phyloP scores from a whole-genome alignment of 2,329 filamentous ascomycete genomes.

The Alternaria sp. region DNA sequence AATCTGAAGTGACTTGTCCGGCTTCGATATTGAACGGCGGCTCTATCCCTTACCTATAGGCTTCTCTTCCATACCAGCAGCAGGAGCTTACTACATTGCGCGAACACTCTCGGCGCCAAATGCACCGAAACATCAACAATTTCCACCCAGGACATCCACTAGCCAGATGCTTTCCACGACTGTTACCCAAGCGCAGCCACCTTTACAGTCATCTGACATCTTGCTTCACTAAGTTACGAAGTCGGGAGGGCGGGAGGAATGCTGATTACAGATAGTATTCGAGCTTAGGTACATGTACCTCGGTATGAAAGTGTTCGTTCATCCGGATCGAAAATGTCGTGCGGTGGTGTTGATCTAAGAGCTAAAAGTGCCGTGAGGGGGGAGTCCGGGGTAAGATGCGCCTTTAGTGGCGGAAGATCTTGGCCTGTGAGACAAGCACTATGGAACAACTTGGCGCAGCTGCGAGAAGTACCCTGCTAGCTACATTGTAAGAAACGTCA shows the following conservation, averaged over 20 bases:
- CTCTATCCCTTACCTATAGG: slow-evolving; percentile 9
- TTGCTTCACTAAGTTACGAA: neutral
- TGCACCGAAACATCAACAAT: slow-evolving; percentile 27
- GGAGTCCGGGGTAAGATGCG: slow-evolving; percentile 21
- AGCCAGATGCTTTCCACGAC: neutral
- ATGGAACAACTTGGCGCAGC: slow-evolving; percentile 23
- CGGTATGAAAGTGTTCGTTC: neutral
- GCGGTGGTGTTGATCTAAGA: neutral
- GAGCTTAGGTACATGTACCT: neutral
- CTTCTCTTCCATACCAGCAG: neutral
- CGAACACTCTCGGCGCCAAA: slow-evolving; percentile 22
- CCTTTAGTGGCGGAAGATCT: slow-evolving; percentile 38
- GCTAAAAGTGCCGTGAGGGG: neutral
- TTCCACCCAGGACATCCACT: slow-evolving; percentile 17
- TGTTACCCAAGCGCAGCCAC: neutral
- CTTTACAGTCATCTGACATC: neutral
- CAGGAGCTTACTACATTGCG: neutral
- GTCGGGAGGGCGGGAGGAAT: slow-evolving; percentile 1
- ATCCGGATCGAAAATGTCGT: neutral
- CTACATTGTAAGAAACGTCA: neutral
- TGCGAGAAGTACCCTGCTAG: neutral
- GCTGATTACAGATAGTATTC: neutral
- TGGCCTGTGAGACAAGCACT: slow-evolving; percentile 24
- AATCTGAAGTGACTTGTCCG: neutral
- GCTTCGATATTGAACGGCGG: neutral